Conservation (phyloP, 1,284 basidiomycete genomes). For the Fomitopsis palustris region DNA sequence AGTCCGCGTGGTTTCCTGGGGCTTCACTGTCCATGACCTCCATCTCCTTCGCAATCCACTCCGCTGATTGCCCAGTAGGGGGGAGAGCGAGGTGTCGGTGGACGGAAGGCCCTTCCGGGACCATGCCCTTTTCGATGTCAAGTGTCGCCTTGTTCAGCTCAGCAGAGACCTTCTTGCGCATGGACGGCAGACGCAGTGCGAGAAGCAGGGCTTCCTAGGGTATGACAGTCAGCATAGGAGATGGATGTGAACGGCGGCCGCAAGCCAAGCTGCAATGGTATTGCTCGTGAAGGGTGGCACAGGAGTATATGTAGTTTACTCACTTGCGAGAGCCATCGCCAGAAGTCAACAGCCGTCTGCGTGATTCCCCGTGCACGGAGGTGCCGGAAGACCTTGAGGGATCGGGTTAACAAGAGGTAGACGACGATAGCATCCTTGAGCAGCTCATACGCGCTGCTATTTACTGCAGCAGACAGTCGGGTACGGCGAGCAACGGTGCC, state of each 20-base stretch:
- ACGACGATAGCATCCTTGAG: slow-evolving; percentile 61
- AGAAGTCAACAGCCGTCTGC: slow-evolving; percentile 50
- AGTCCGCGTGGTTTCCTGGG: slow-evolving; percentile 43
- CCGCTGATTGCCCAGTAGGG: slow-evolving; percentile 59
- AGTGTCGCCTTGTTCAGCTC: slow-evolving; percentile 69
- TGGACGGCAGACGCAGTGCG: slow-evolving; percentile 65
- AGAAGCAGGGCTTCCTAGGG: slow-evolving; percentile 59
- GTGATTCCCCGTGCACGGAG: slow-evolving; percentile 70
- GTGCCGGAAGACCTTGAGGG: slow-evolving; percentile 59
- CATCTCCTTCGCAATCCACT: slow-evolving; percentile 83
- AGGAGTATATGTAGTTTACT: neutral
- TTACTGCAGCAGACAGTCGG: neutral
- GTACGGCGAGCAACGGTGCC: neutral
- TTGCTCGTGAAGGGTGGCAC: neutral
- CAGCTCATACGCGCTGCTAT: slow-evolving; percentile 36
- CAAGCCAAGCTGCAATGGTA: neutral
- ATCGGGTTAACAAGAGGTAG: slow-evolving; percentile 55
- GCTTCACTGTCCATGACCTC: slow-evolving; percentile 67
- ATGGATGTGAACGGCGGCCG: too few relatives aligned
- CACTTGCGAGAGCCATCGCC: slow-evolving; percentile 56
- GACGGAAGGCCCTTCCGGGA: slow-evolving; percentile 58
- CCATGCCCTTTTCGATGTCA: slow-evolving; percentile 68
- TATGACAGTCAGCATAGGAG: neutral
- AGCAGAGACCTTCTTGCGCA: slow-evolving; percentile 60
- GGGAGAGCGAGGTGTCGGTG: slow-evolving; percentile 69